Conservation (phyloP, 768 basidiomycete genomes). For the Porphyrellus cyaneotinctus region DNA sequence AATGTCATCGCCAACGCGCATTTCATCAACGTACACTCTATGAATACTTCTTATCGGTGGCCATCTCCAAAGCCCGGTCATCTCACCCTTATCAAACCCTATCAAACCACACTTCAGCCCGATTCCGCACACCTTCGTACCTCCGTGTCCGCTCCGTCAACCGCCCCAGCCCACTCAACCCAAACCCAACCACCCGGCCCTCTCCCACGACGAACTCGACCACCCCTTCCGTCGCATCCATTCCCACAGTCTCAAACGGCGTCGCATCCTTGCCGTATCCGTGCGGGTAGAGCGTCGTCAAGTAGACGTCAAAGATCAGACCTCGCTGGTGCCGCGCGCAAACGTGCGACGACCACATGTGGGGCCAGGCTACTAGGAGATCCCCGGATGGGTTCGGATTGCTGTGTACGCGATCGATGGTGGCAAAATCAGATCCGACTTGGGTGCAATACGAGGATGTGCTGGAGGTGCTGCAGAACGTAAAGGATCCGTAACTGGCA, state of each 20-base stretch:
- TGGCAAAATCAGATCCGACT: conserved; percentile 28
- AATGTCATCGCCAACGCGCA: no score
- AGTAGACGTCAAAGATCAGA: conserved; percentile 17
- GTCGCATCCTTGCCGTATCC: conserved; percentile 37
- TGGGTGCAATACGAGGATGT: conserved; percentile 20
- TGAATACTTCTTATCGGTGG: no score
- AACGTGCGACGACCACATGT: conserved; percentile 37
- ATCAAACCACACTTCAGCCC: conserved; percentile 33
- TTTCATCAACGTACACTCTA: no score
- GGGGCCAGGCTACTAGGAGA: conserved; percentile 33
- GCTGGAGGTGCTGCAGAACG: conserved; percentile 32
- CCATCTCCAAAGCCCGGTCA: no score
- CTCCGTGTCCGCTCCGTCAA: conserved; percentile 22
- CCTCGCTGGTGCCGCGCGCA: conserved; percentile 24
- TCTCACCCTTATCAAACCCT: conserved; percentile 36
- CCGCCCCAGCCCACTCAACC: conserved; percentile 14
- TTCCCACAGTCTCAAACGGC: conserved; percentile 27
- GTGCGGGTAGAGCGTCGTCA: conserved; percentile 31
- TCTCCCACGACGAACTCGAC: conserved; percentile 26
- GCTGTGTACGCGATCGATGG: conserved; percentile 18
- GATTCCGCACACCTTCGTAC: conserved; percentile 19
- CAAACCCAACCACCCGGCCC: conserved; percentile 30
- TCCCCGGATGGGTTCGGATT: conserved; percentile 1
- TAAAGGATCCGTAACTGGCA: conserved; percentile 37
- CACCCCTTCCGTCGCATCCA: background rate